Evolutionary conservation across 129 eudicot genomes (phyloP), one percentile per base, ranked within the genome.

Genomic region (Flaveria trinervia): DNA sequence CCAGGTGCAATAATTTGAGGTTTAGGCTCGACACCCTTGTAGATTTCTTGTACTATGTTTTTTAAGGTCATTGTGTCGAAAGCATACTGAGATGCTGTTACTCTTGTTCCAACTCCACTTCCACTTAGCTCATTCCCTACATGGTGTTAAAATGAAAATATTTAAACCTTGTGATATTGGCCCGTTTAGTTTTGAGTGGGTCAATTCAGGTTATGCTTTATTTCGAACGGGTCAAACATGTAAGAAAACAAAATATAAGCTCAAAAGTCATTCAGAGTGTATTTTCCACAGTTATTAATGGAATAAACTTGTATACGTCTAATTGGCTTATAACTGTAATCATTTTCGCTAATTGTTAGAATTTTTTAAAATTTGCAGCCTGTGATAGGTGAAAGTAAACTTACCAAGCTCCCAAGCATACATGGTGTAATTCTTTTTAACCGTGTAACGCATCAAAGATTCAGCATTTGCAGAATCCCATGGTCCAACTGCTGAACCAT

Each of bases 351-450:
- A 49, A 17, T 45, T 43, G 46, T 33, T 13, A 55, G 18, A 26
- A 60, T 0, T 1, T 11, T 1, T 20, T 59, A 20, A 43, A 20
- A 43, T 28, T 49, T 79, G 23, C 43, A 61, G 49, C 55, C 1
- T 49, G 68, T 50, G 30, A 39, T 62, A 20, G 26, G 36, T 43
- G 36, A 10, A 41, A 70, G 50, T 62, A 76, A 26, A 62, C 80
- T 79, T 85, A 88, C 98, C 98, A 23, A 93, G 97, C 83, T 93
- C 98, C 98, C 98, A 93, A 15, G 92, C 97, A 57, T 85, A 66
- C 44, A 93, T 90, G 13, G 71, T 52, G 80, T 90, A 87, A 26
- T 88, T 88, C 78, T 86, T 93, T 56, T 84, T 71, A 17, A 85
- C 96, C 5, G 98, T 88, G 51, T 93, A 93, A 73, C 89, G 82